Evolutionary conservation across 345 rosid species (phyloP).

Genomic region (Pugionium cornutum): DNA sequence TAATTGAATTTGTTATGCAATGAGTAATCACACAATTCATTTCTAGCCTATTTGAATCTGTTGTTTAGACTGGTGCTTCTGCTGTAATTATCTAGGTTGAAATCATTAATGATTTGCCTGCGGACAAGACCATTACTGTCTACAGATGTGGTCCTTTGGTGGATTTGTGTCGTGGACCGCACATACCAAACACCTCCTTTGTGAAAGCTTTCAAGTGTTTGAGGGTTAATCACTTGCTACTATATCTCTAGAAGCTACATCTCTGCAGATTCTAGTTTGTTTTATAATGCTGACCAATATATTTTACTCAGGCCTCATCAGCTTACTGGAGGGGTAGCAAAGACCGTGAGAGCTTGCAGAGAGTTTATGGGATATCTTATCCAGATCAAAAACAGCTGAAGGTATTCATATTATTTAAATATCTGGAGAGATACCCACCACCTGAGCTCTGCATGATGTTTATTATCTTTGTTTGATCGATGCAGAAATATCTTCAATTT

Average conservation of each 20-base stretch:
- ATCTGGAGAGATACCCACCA: neutral
- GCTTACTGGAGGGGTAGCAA: conserved; percentile 96
- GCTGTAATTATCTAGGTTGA: conserved; percentile 63
- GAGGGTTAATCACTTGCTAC: conserved; percentile 54
- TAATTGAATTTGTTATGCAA: conserved; percentile 9
- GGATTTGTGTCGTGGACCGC: conserved; percentile 98
- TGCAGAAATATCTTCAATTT: conserved; percentile 68
- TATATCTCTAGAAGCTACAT: conserved; percentile 17
- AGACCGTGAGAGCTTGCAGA: conserved; percentile 91
- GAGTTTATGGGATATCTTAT: conserved; percentile 98
- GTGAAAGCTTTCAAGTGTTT: conserved; percentile 91
- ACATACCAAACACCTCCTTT: conserved; percentile 96
- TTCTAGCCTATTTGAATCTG: conserved; percentile 3
- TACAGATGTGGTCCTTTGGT: conserved; percentile 97
- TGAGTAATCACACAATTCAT: conserved; percentile 7
- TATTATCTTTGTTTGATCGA: conserved; percentile 21
- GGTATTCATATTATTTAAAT: conserved; percentile 44
- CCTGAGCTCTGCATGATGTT: conserved; percentile 1
- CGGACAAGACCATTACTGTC: conserved; percentile 88
- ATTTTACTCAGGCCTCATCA: conserved; percentile 78
- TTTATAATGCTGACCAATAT: conserved; percentile 21
- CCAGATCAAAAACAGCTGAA: conserved; percentile 85
- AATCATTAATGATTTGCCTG: conserved; percentile 82
- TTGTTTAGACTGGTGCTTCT: conserved; percentile 24
- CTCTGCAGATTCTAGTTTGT: conserved; percentile 25